phyloP scores from a whole-genome alignment of 495 filamentous ascomycete species.

The Jackrogersella minutella region DNA sequence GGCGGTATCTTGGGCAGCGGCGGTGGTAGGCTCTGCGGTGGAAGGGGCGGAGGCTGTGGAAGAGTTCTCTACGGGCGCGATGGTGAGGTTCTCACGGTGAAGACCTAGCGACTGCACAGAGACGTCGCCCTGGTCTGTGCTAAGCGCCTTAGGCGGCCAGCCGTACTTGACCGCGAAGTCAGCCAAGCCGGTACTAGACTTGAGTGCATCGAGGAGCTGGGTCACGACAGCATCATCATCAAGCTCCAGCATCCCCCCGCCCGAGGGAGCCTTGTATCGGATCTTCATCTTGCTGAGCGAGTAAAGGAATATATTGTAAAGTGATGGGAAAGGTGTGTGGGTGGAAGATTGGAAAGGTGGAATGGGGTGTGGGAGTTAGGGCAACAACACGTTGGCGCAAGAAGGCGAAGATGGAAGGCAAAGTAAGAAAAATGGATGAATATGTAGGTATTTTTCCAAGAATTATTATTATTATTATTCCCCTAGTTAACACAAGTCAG shows the following conservation, averaged over 20 bases:
- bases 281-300: conserved; percentile 44
- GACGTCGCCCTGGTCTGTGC: conserved; percentile 54
- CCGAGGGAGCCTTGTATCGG: conserved; percentile 49
- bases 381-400: not conserved
- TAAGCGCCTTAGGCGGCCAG: conserved; percentile 79
- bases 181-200: conserved; percentile 43
- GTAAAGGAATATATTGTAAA: too few species aligned
- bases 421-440: not conserved
- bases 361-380: not conserved
- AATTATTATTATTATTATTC: too few species aligned
- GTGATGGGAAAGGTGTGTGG: not conserved
- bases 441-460: not conserved
- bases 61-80: conserved; percentile 58
- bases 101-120: conserved; percentile 66
- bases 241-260: conserved; percentile 63
- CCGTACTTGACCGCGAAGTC: conserved; percentile 84
- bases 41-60: not conserved
- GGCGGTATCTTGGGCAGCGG: conserved; percentile 6
- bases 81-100: conserved; percentile 83
- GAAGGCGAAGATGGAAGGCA: too few species aligned
- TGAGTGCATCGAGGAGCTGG: conserved; percentile 62
- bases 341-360: not conserved
- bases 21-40: not conserved
- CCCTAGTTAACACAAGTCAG: too few species aligned
- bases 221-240: conserved; percentile 69